Conservation (phyloP, 305 asterid species). For the Rubia peregrina region DNA sequence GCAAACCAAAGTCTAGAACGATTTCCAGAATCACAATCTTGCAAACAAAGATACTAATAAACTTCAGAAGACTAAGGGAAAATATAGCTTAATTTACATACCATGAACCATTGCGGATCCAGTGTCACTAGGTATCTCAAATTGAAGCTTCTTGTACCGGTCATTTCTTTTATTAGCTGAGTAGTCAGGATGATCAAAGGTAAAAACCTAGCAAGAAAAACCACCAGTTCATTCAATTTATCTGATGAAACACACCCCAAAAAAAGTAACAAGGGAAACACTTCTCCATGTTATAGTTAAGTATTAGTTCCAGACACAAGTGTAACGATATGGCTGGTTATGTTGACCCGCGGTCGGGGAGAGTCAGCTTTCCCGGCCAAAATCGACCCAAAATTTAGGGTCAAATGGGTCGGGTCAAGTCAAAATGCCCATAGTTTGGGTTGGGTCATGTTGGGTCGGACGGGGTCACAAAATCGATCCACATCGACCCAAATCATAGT, state of each 20-base stretch:
- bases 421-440: too few species aligned
- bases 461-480: too few species aligned
- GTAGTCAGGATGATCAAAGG: slow-evolving; percentile 72
- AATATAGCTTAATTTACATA: slow-evolving; percentile 23
- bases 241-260: background rate
- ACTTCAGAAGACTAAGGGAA: background rate
- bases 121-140: slow-evolving; percentile 66
- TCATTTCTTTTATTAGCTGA: slow-evolving; percentile 58
- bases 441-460: too few species aligned
- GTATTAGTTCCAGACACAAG: background rate
- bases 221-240: background rate
- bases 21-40: background rate
- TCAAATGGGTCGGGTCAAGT: too few species aligned
- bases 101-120: slow-evolving; percentile 93
- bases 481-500: too few species aligned
- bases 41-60: background rate
- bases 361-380: too few species aligned
- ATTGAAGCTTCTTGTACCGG: slow-evolving; percentile 66
- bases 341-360: too few species aligned
- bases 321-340: too few species aligned
- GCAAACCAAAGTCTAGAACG: background rate
- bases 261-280: background rate
- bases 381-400: too few species aligned
- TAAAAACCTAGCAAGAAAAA: slow-evolving; percentile 61
- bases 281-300: background rate